phyloP scores from a whole-genome alignment of 441 rosid species.

The Populus hybrid region DNA sequence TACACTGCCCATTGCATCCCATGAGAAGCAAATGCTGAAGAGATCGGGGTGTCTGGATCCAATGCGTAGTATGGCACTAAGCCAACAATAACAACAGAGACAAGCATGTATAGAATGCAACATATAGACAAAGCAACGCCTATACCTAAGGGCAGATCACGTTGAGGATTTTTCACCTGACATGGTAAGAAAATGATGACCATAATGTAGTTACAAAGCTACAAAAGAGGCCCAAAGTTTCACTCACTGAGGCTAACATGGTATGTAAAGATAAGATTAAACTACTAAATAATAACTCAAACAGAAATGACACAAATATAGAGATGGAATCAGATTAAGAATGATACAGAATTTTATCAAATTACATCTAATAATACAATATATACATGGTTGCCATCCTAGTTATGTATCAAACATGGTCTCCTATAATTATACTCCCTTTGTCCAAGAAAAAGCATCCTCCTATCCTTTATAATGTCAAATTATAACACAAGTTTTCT shows the following conservation, averaged over 20 bases:
- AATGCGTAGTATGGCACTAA: slow-evolving; percentile 75
- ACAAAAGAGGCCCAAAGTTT: not conserved
- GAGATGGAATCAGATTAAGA: not conserved
- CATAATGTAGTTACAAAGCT: not conserved
- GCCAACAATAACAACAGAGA: slow-evolving; percentile 83
- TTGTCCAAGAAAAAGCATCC: not conserved
- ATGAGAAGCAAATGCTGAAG: slow-evolving; percentile 80
- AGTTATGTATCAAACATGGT: not conserved
- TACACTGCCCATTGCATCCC: slow-evolving; percentile 98
- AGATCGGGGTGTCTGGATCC: slow-evolving; percentile 89
- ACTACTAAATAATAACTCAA: not conserved
- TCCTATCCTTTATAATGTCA: not conserved
- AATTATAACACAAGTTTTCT: not conserved
- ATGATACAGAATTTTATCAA: not conserved
- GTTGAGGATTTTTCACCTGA: slow-evolving; percentile 76
- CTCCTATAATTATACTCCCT: not conserved
- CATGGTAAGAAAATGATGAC: slow-evolving; percentile 2
- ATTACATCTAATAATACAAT: not conserved
- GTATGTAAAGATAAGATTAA: not conserved
- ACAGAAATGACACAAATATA: not conserved
- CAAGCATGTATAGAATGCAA: slow-evolving; percentile 75
- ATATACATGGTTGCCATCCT: not conserved
- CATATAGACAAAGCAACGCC: slow-evolving; percentile 72
- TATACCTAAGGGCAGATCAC: slow-evolving; percentile 83
- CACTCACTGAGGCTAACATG: not conserved